Base-by-base conservation (phyloP, 2,329 filamentous ascomycete species). In the Talaromyces rugulosus region DNA sequence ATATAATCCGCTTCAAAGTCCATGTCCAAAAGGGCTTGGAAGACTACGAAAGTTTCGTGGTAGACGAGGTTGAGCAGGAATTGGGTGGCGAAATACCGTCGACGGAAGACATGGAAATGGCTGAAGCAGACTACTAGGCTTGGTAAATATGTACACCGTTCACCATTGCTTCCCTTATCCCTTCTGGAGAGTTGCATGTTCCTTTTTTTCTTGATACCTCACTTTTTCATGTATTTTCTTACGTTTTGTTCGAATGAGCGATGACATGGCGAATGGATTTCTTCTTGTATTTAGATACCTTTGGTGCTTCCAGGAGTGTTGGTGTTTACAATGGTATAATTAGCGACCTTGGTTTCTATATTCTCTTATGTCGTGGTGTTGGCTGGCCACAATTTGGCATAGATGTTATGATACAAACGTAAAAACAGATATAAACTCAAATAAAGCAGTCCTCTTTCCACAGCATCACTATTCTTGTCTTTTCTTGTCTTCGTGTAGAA, bases 1-100 rank as follows among this genome's bases (percentile, higher is more conserved):
- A 98, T 73, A 90, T 97, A 65, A 96, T 98, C 80, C 93, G 96
- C 72, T 98, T 99, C 85, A 99, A 99, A 80, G 91, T 99, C 66
- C 93, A 98, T 72, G 83, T 99, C 58, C 95, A 99, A 76, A 93
- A 92, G 79, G 89, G 87, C 63, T 81, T 99, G 59, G 94, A 97
- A 73, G 91, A 95, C 71, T 98, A 96, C 75, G 95, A 99, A 78
- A 87, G 88, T 61, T 96, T 97, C 72, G 92, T 97, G 6, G 89
- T 91, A 2, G 91, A 96, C 67, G 94, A 98, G 78, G 87, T 97
- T n/a, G 91, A 96, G 79, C 86, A 88, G 72, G 90, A 93, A 77
- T 79, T 92, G 27, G 86, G 87, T n/a, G 85, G 83, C 47, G 88
- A 89, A 42, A 85, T 87, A 66, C 71, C 71, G 36, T 63, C 65